Evolutionary conservation across 2,329 filamentous ascomycete species (phyloP).

Genomic region (Stemphylium vesicarium): DNA sequence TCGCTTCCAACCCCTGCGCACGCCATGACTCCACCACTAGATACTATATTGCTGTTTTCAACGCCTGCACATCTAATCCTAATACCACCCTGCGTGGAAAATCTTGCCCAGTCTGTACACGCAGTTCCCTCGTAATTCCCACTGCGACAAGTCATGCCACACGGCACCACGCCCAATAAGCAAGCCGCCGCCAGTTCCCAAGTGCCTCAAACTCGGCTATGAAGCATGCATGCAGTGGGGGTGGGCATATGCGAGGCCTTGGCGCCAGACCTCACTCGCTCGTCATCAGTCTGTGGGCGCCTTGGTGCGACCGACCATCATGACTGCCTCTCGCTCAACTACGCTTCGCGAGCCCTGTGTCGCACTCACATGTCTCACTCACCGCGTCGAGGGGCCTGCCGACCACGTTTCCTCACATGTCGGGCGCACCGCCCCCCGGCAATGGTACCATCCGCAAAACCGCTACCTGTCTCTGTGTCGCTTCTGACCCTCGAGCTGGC

Average conservation of each 20-base stretch:
- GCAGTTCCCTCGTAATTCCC: conserved; percentile 3
- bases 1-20: too few species aligned
- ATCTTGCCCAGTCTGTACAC: conserved; percentile 3
- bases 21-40: background rate
- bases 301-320: conserved; percentile 36
- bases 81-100: background rate
- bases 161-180: conserved; percentile 19
- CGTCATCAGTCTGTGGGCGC: conserved; percentile 21
- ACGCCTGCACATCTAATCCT: too few species aligned
- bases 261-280: conserved; percentile 30
- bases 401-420: conserved; percentile 38
- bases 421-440: conserved; percentile 25
- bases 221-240: conserved; percentile 28
- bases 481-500: conserved; percentile 37
- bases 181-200: conserved; percentile 24
- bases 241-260: conserved; percentile 19
- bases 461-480: conserved; percentile 29
- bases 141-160: conserved; percentile 13
- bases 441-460: conserved; percentile 31
- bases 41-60: background rate
- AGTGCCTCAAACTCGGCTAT: conserved; percentile 26
- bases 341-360: conserved; percentile 29
- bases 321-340: conserved; percentile 25
- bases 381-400: conserved; percentile 26
- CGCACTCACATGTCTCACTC: conserved; percentile 22